phyloP scores from a whole-genome alignment of 768 basidiomycete species.

The Rickenella mellea region DNA sequence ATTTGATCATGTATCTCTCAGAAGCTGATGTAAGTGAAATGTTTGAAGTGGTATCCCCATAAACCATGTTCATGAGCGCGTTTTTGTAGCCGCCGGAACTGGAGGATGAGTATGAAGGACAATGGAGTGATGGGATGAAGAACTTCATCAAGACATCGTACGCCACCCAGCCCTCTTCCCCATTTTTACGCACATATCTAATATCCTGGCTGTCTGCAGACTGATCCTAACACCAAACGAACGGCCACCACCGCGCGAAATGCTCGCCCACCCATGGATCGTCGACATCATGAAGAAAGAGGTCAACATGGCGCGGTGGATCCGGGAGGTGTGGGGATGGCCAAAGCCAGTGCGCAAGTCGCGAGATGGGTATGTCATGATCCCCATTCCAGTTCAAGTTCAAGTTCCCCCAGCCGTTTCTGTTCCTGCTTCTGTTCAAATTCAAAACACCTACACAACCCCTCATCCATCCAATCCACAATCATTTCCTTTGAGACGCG shows the following conservation, averaged over 20 bases:
- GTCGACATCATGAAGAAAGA: constrained; percentile 66
- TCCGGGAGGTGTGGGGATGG: constrained; percentile 80
- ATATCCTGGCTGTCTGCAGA: constrained; percentile 26
- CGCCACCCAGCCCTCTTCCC: constrained; percentile 19
- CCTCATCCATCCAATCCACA: too few species aligned
- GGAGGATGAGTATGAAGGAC: constrained; percentile 56
- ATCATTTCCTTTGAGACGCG: too few species aligned
- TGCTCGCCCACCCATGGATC: constrained; percentile 83
- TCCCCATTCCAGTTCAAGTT: not conserved
- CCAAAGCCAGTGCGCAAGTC: constrained; percentile 36
- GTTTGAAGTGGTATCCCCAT: not conserved
- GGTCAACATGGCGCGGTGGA: constrained; percentile 85
- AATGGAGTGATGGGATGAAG: constrained; percentile 81
- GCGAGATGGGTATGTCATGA: constrained; percentile 28
- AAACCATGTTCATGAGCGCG: constrained; percentile 5
- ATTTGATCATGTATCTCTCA: constrained; percentile 86
- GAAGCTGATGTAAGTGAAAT: constrained; percentile 51
- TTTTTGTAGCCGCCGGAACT: constrained; percentile 63
- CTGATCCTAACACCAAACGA: constrained; percentile 57
- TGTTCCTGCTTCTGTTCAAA: not conserved
- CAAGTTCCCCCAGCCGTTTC: not conserved
- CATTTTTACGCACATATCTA: not conserved
- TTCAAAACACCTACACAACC: too few species aligned
- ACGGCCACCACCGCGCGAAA: constrained; percentile 75
- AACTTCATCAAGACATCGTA: constrained; percentile 84